Conservation (phyloP, 2,329 filamentous ascomycete species). For the Venturia pyrina region DNA sequence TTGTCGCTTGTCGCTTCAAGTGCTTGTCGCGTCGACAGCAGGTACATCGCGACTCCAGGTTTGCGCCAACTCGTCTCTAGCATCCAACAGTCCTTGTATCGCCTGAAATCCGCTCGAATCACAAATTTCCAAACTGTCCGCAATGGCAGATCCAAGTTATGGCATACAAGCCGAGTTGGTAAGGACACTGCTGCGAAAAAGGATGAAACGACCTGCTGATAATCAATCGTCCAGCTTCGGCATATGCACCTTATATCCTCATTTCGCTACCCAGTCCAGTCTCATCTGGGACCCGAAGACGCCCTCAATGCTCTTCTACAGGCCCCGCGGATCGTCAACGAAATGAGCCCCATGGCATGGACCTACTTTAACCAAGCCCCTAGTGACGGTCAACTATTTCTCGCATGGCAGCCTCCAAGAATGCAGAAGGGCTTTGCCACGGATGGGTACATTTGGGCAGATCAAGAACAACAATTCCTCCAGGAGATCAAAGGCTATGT, state of each 20-base stretch:
- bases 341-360: conserved; percentile 83
- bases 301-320: conserved; percentile 75
- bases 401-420: conserved; percentile 75
- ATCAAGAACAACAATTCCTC: conserved; percentile 66
- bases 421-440: conserved; percentile 69
- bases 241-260: conserved; percentile 87
- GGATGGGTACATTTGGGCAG: conserved; percentile 87
- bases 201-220: neutral
- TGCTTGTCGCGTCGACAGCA: neutral
- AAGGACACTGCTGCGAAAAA: conserved; percentile 14
- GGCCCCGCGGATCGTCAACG: conserved; percentile 76
- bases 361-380: conserved; percentile 74
- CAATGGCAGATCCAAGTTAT: conserved; percentile 37
- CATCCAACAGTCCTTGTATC: neutral
- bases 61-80: neutral
- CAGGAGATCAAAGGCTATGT: conserved; percentile 64
- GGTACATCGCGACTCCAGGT: neutral
- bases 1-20: neutral
- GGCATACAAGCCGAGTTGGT: conserved; percentile 37
- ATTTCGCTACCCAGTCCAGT: conserved; percentile 59
- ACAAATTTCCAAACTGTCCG: neutral
- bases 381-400: conserved; percentile 66
- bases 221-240: conserved; percentile 48
- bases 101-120: neutral
- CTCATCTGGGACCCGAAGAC: conserved; percentile 54